Conservation (phyloP, 2,329 filamentous ascomycete genomes). For the Plectosphaerella sp. region DNA sequence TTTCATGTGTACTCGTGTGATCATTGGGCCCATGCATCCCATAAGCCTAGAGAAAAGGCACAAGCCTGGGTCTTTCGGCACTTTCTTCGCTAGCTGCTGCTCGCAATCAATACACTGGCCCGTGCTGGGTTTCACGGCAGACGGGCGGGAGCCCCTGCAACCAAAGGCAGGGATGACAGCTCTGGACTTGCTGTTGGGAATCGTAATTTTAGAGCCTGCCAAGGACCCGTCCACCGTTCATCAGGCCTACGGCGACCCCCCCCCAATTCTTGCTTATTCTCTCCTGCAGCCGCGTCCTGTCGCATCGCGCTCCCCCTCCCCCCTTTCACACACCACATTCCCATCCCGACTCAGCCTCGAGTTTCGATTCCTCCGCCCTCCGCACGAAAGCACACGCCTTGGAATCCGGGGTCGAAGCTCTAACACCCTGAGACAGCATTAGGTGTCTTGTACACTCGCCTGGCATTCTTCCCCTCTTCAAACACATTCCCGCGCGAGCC, state of each 20-base stretch:
- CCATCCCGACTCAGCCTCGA: background rate
- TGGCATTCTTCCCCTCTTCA: background rate
- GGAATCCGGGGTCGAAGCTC: background rate
- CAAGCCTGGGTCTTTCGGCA: too few species aligned
- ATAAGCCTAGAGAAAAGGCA: too few species aligned
- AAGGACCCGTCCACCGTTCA: background rate
- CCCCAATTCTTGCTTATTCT: background rate
- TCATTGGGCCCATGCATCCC: too few species aligned
- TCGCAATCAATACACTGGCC: background rate
- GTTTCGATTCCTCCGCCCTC: background rate
- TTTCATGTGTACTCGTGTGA: too few species aligned
- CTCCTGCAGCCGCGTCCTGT: background rate
- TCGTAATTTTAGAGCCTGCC: slow-evolving; percentile 2
- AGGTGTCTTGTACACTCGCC: too few species aligned
- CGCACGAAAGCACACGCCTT: background rate
- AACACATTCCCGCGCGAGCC: background rate
- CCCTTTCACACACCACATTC: background rate
- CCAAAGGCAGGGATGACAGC: background rate
- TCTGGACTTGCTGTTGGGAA: background rate
- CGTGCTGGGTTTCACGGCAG: background rate
- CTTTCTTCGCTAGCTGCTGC: background rate
- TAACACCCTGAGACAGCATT: too few species aligned
- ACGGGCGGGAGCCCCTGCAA: background rate
- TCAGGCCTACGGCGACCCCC: background rate
- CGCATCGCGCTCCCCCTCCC: background rate